Conservation (phyloP, 129 eudicot genomes). For the Chrysanthemum lavandulifolium region DNA sequence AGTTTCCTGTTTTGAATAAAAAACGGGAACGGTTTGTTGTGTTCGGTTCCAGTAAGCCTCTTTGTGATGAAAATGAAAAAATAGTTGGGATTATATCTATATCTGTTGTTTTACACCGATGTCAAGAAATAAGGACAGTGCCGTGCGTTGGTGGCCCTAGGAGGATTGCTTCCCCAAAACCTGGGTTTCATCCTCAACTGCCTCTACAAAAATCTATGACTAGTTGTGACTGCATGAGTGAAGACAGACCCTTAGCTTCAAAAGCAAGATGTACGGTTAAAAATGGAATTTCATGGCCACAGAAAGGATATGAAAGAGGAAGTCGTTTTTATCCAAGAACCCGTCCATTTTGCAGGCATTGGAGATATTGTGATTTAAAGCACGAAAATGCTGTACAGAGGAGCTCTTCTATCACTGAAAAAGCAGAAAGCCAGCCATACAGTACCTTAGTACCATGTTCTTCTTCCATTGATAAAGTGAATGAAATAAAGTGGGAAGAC, state of each 20-base stretch:
- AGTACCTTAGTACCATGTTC: too few species aligned
- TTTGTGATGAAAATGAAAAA: slow-evolving; percentile 66
- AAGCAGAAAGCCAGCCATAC: slow-evolving; percentile 14
- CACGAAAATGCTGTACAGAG: slow-evolving; percentile 42
- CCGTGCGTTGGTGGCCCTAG: slow-evolving; percentile 37
- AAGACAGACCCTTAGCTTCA: slow-evolving; percentile 50
- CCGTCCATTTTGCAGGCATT: slow-evolving; percentile 59
- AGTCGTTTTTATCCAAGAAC: slow-evolving; percentile 32
- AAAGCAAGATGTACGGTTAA: slow-evolving; percentile 73
- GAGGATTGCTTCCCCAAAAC: slow-evolving; percentile 33
- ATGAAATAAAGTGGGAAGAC: slow-evolving; percentile 87
- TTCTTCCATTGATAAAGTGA: slow-evolving; percentile 45
- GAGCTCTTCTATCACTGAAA: slow-evolving; percentile 9
- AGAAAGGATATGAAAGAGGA: slow-evolving; percentile 53
- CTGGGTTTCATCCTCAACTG: slow-evolving; percentile 50
- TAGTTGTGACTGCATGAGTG: slow-evolving; percentile 51
- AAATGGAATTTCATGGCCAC: slow-evolving; percentile 51
- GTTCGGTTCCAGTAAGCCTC: slow-evolving; percentile 57
- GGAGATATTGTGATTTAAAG: slow-evolving; percentile 48
- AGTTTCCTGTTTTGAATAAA: slow-evolving; percentile 67
- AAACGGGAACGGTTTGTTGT: slow-evolving; percentile 49
- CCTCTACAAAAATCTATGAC: slow-evolving; percentile 50
- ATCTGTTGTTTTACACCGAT: slow-evolving; percentile 59
- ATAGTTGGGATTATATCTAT: slow-evolving; percentile 69
- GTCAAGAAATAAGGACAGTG: slow-evolving; percentile 37